Evolutionary conservation across 164 flowering plant genomes (phyloP), one percentile per base, ranked within the genome.

Genomic region (Chloranthus sessilifolius): DNA sequence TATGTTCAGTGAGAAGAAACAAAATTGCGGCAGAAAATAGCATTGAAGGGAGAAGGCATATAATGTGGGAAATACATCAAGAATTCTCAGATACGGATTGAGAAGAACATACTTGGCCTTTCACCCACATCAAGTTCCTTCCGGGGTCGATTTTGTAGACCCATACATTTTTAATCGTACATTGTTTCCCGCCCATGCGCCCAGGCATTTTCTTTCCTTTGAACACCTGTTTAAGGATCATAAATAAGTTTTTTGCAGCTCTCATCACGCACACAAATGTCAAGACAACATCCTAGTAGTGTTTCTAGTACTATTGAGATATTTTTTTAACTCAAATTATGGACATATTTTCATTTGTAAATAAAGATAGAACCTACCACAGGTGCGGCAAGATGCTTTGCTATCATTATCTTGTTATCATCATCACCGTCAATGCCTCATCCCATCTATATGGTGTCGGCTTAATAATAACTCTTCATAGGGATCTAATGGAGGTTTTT

Each of bases 201-300:
- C 96, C 96, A 66, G 98, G 78, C 98, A 91, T 91, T 72, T 91
- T 91, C 66, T 64, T 82, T 34, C 83, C 83, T 71, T 85, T 85
- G 48, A 91, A 83, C 4, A 88, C 95, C 96, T 85, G 73, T 53
- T 34, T 48, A 43, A 53, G 10, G 36, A 50, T 22, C 17, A 50
- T 20, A 41, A 34, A 33, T n/a, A n/a, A n/a, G n/a, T n/a, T n/a
- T n/a, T n/a, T n/a, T n/a, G n/a, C n/a, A n/a, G n/a, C n/a, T n/a
- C n/a, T n/a, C n/a, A n/a, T n/a, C n/a, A 25, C 7, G 17, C 11
- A 23, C 21, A 38, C 1, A 38, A 21, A 42, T 36, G 46, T 51
- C 24, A 51, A 6, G 23, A 6, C 17, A 27, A 20, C 7, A 14
- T 23, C 38, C 34, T 6, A 25, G 16, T 7, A 8, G 11, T 14